Evolutionary conservation across 495 filamentous ascomycete genomes (phyloP).

Genomic region (Trichocladium uniseriatum): DNA sequence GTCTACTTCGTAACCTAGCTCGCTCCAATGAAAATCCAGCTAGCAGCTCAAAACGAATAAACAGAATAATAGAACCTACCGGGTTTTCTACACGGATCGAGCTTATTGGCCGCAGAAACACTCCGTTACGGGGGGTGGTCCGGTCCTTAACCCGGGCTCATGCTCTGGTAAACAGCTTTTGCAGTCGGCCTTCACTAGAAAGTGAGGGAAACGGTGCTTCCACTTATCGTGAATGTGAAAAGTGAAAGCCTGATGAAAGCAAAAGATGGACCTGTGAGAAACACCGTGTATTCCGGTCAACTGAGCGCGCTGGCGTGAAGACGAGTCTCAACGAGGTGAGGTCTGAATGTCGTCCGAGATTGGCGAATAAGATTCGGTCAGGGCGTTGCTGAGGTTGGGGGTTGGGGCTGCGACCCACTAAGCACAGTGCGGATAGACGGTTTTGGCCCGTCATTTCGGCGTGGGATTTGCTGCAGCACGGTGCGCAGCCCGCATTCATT

Average conservation of each 20-base stretch:
- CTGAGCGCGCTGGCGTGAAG: not conserved
- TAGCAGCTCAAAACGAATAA: not conserved
- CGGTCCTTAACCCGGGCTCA: not conserved
- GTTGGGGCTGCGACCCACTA: too few relatives aligned
- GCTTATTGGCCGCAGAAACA: too few relatives aligned
- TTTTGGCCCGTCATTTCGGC: too few relatives aligned
- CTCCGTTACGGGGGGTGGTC: not conserved
- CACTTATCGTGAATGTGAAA: not conserved
- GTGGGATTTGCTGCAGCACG: too few relatives aligned
- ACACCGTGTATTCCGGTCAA: not conserved
- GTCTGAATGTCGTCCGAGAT: constrained; percentile 2
- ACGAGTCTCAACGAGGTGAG: not conserved
- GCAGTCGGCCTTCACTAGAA: not conserved
- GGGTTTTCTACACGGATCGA: too few relatives aligned
- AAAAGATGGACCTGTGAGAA: not conserved
- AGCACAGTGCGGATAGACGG: too few relatives aligned
- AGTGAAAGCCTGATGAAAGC: not conserved
- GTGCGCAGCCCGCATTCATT: too few relatives aligned
- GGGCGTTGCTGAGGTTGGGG: not conserved
- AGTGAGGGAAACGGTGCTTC: not conserved
- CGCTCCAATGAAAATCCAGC: too few relatives aligned
- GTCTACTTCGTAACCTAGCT: too few relatives aligned
- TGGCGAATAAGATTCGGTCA: not conserved
- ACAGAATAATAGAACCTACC: not conserved
- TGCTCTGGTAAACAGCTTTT: not conserved